Conservation (phyloP, 441 rosid species). For the Gossypium laxum region DNA sequence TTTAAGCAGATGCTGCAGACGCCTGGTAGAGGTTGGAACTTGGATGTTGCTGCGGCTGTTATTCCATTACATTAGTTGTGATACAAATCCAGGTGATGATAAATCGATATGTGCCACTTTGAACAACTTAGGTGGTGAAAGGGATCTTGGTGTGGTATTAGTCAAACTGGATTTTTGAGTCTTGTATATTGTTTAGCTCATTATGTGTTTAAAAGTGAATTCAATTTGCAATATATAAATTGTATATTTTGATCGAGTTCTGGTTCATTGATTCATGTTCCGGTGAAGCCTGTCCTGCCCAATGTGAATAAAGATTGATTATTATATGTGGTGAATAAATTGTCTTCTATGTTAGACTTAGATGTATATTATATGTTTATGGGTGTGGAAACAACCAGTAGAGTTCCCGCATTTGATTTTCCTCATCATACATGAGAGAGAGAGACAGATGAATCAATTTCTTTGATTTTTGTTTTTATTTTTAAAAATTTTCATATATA, state of each 20-base stretch:
- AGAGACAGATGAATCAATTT: background rate
- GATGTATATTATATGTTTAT: background rate
- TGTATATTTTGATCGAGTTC: background rate
- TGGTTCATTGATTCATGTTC: background rate
- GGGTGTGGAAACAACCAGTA: background rate
- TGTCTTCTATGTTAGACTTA: background rate
- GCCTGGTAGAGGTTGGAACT: background rate
- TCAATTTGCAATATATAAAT: background rate
- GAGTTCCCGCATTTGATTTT: background rate
- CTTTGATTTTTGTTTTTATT: background rate
- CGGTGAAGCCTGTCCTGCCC: background rate
- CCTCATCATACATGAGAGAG: slow-evolving; percentile 1
- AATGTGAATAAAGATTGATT: background rate
- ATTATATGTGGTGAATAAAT: background rate
- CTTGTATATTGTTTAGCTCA: background rate
- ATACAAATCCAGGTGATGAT: background rate
- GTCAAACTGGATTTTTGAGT: background rate
- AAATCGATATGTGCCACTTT: background rate
- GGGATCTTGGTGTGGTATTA: background rate
- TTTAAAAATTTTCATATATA: background rate
- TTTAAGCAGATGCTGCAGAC: background rate
- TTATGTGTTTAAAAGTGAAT: background rate
- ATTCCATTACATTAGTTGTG: background rate
- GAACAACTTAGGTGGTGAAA: background rate
- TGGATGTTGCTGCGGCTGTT: background rate